These are phyloP conservation scores for Voacanga thouarsii DNA, from an alignment of 257 asterid genomes.

Conservation along the genomic window DNA sequence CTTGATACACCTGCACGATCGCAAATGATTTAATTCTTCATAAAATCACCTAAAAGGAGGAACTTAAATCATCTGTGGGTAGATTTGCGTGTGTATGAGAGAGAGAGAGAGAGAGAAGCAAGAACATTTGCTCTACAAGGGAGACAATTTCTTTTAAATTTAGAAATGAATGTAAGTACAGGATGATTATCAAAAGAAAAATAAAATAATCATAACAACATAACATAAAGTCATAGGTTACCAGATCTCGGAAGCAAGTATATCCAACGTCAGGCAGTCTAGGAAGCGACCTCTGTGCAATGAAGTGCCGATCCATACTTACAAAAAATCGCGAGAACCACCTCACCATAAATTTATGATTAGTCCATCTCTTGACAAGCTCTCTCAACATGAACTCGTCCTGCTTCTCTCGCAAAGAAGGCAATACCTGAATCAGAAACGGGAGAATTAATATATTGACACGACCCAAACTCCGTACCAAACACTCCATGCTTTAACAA, in stretches of 20 bases:
- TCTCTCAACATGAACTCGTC: slow-evolving; percentile 94
- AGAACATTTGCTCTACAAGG: background rate
- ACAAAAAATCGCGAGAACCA: slow-evolving; percentile 94
- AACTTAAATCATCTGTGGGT: background rate
- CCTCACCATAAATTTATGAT: slow-evolving; percentile 93
- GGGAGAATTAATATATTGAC: background rate
- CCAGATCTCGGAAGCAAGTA: slow-evolving; percentile 86
- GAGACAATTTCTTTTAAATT: background rate
- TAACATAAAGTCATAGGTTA: slow-evolving; percentile 22
- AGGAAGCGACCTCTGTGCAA: slow-evolving; percentile 91
- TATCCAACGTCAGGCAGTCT: slow-evolving; percentile 83
- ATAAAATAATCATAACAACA: background rate
- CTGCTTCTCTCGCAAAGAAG: slow-evolving; percentile 81
- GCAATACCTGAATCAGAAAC: slow-evolving; percentile 48
- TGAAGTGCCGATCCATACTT: slow-evolving; percentile 90
- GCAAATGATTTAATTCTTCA: slow-evolving; percentile 1
- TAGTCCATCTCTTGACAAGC: slow-evolving; percentile 86
- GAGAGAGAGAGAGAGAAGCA: background rate
- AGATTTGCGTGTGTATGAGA: background rate
- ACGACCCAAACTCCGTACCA: background rate
- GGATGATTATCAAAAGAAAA: background rate
- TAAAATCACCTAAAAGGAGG: background rate
- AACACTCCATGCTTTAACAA: background rate
- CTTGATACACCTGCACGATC: slow-evolving; percentile 67
- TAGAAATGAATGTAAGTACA: background rate